Conservation (phyloP, 495 filamentous ascomycete genomes). For the Trichocladium uniseriatum region DNA sequence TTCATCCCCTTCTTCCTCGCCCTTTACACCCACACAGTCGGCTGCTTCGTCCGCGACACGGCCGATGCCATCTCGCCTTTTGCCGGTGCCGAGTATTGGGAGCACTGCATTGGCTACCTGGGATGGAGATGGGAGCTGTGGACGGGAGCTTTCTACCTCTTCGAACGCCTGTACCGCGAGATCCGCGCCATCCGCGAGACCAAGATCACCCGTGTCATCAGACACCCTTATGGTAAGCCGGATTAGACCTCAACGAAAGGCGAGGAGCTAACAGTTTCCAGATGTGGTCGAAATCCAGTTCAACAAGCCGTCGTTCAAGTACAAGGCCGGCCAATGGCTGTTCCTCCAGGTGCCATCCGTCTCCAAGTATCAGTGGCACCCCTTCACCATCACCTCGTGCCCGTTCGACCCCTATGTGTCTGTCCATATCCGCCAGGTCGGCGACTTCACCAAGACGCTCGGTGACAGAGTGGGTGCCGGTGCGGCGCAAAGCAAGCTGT, state of each 20-base stretch:
- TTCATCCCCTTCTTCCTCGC: constrained; percentile 92
- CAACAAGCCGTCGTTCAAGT: constrained; percentile 88
- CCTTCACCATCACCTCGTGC: constrained; percentile 98
- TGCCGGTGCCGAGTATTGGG: constrained; percentile 71
- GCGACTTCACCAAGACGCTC: constrained; percentile 83
- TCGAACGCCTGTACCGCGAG: constrained; percentile 87
- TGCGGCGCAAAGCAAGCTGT: constrained; percentile 68
- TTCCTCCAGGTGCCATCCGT: constrained; percentile 89
- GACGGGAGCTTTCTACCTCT: constrained; percentile 75
- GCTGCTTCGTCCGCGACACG: constrained; percentile 87
- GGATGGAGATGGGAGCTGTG: constrained; percentile 96
- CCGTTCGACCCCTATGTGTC: constrained; percentile 91
- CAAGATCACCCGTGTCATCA: constrained; percentile 84
- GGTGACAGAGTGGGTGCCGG: constrained; percentile 92
- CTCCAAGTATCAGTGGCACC: constrained; percentile 89
- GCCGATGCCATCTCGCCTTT: constrained; percentile 68
- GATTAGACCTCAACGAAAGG: neutral
- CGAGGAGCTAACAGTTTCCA: constrained; percentile 22
- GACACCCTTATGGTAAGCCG: constrained; percentile 85
- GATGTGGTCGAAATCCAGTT: constrained; percentile 98
- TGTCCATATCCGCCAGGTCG: constrained; percentile 90
- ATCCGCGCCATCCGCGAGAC: constrained; percentile 72
- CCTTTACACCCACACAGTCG: constrained; percentile 91
- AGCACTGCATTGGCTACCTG: constrained; percentile 89
- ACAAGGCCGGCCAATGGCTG: constrained; percentile 97